phyloP scores from a whole-genome alignment of 345 rosid species.

The Cardamine occulta region DNA sequence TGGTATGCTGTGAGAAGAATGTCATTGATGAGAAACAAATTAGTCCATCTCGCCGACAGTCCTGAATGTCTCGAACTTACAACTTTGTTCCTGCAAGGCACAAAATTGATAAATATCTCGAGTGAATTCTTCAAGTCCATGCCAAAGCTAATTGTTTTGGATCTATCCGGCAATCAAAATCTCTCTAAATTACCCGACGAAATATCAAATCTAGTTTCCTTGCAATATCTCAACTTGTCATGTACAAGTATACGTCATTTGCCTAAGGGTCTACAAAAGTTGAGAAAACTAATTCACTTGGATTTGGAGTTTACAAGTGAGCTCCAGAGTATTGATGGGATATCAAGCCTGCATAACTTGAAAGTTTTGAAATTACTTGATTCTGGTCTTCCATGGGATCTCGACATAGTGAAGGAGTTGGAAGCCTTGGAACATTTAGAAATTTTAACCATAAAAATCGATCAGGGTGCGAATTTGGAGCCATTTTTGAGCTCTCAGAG shows the following conservation, averaged over 20 bases:
- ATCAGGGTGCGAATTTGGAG: fast-evolving
- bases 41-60: conserved; percentile 3
- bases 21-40: conserved; percentile 34
- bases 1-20: conserved; percentile 29
- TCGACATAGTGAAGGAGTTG: conserved; percentile 1
- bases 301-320: too few species aligned
- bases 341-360: neutral
- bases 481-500: too few species aligned
- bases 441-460: fast-evolving
- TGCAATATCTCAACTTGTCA: too few species aligned
- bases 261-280: too few species aligned
- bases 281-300: too few species aligned
- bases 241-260: too few species aligned
- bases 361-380: neutral
- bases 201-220: too few species aligned
- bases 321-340: neutral
- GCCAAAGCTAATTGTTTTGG: conserved; percentile 42
- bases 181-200: too few species aligned
- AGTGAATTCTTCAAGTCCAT: conserved; percentile 41
- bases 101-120: conserved; percentile 4
- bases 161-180: conserved; percentile 27
- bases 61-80: too few species aligned
- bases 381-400: neutral
- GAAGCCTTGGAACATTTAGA: conserved; percentile 8
- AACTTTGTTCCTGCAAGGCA: neutral